These are phyloP conservation scores for Maudiozyma barnettii DNA, from an alignment of 805 yeast genomes.

Conservation along the genomic window DNA sequence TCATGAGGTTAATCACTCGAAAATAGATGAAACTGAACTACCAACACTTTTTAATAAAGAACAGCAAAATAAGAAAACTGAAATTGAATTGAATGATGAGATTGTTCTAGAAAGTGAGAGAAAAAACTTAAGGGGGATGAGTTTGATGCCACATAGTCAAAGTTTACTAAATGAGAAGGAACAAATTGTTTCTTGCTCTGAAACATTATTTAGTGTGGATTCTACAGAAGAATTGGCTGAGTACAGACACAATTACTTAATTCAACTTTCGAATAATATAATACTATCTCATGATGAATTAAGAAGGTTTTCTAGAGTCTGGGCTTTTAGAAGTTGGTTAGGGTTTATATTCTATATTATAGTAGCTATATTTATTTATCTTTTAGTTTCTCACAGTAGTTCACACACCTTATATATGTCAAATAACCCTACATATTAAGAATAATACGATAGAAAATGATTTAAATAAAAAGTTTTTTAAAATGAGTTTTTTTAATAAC, in stretches of 20 bases:
- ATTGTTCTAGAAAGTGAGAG: not conserved
- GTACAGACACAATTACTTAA: slow-evolving; percentile 6
- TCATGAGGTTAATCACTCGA: slow-evolving; percentile 17
- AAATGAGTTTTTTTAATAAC: not conserved
- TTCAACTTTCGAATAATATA: slow-evolving; percentile 10
- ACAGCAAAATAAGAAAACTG: slow-evolving; percentile 2
- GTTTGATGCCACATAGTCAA: no score
- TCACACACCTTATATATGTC: not conserved
- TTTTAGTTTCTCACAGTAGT: not conserved
- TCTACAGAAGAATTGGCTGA: slow-evolving; percentile 1
- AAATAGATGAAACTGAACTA: slow-evolving; percentile 16
- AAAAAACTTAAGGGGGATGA: not conserved
- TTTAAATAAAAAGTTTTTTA: no score
- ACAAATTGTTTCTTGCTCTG: not conserved
- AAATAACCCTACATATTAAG: no score
- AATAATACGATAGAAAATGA: no score
- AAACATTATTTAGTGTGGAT: not conserved
- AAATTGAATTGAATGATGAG: not conserved
- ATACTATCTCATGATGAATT: slow-evolving; percentile 10
- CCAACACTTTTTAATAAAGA: slow-evolving; percentile 24
- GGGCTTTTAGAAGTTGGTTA: slow-evolving; percentile 10
- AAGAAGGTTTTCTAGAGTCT: slow-evolving; percentile 9
- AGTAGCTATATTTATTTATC: not conserved
- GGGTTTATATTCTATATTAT: slow-evolving; percentile 3
- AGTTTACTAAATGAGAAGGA: not conserved